Evolutionary conservation across 352 stramenopile genomes (phyloP).

Genomic region (Phytophthora fragariaefolia): DNA sequence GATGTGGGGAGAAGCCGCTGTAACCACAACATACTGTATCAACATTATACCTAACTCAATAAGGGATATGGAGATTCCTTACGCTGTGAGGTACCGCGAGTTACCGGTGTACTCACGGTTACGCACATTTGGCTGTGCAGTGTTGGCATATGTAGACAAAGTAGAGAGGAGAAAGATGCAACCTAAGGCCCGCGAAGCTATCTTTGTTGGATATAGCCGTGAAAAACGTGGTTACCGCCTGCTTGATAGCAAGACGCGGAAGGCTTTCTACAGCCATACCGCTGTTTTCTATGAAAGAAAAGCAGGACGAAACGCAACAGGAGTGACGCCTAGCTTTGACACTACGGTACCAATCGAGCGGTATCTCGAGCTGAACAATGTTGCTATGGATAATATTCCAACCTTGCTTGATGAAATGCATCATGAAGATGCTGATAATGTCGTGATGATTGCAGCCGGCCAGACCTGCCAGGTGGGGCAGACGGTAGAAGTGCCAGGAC

Average conservation of each 20-base stretch:
- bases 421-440: background rate
- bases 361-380: constrained; percentile 4
- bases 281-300: constrained; percentile 11
- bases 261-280: constrained; percentile 10
- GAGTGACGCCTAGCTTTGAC: background rate
- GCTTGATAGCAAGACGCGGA: constrained; percentile 1
- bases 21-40: constrained; percentile 20
- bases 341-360: background rate
- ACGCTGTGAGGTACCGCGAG: constrained; percentile 14
- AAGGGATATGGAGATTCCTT: constrained; percentile 16
- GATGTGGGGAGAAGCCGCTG: constrained; percentile 24
- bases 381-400: background rate
- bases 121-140: constrained; percentile 15
- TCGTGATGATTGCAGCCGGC: background rate
- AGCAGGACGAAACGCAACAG: background rate
- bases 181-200: constrained; percentile 4
- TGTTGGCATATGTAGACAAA: constrained; percentile 14
- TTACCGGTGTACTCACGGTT: constrained; percentile 1
- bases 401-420: constrained; percentile 1
- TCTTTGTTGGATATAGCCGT: constrained; percentile 8
- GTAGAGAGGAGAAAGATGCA: constrained; percentile 20
- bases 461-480: no score
- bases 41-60: constrained; percentile 20
- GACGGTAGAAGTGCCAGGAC: no score
- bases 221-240: constrained; percentile 7